Percentiles rank a stretch among this genome's conserved stretches.
phyloP scores from a whole-genome alignment of 106 monocot genomes.

The Triglochin maritima region DNA sequence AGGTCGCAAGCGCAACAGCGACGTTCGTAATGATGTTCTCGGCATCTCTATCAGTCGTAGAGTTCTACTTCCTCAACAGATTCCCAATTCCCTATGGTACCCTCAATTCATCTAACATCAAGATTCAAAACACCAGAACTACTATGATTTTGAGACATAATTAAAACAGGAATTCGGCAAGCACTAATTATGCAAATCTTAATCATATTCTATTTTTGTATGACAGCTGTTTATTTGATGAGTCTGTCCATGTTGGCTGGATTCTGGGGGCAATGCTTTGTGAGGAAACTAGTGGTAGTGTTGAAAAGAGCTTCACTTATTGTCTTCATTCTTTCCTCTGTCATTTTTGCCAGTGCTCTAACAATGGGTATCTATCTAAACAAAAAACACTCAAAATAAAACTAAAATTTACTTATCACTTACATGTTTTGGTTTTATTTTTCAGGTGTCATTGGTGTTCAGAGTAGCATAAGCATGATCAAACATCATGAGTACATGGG shows the following conservation, averaged over 20 bases:
- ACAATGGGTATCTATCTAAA: conserved; percentile 61
- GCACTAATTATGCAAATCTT: not conserved
- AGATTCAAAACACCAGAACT: not conserved
- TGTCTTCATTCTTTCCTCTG: conserved; percentile 86
- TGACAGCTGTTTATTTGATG: conserved; percentile 75
- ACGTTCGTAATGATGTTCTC: conserved; percentile 99
- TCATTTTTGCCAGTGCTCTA: conserved; percentile 86
- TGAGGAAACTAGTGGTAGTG: conserved; percentile 62
- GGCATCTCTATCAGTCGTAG: conserved; percentile 90
- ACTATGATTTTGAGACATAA: not conserved
- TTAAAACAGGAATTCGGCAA: not conserved
- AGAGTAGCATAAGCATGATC: conserved; percentile 70
- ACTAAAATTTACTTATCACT: not conserved
- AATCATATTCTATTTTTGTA: not conserved
- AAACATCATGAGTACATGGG: conserved; percentile 82
- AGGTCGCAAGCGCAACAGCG: conserved; percentile 96
- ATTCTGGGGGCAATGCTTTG: conserved; percentile 90
- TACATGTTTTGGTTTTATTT: not conserved
- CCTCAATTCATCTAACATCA: not conserved
- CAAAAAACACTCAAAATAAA: not conserved
- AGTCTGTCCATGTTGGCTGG: conserved; percentile 67
- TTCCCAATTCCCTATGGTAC: conserved; percentile 93
- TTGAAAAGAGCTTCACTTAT: conserved; percentile 74
- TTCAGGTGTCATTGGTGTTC: conserved; percentile 61
- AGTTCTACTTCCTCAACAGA: conserved; percentile 89